Conservation (phyloP, 1,139 yeast species). For the Entelexis paramagnoliae region DNA sequence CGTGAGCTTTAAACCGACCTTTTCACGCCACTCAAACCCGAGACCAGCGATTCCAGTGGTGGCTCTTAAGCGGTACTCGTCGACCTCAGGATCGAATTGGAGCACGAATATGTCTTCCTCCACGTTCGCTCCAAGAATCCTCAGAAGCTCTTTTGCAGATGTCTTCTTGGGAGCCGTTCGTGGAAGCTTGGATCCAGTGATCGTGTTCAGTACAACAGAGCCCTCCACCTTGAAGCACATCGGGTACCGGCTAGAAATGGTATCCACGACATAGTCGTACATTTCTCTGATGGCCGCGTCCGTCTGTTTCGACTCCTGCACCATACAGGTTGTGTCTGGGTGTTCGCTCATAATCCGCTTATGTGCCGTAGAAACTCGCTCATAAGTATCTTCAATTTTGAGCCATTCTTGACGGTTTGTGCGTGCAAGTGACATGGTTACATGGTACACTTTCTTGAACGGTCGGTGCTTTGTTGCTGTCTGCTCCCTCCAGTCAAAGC, state of each 20-base stretch:
- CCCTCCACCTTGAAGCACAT: slow-evolving; percentile 36
- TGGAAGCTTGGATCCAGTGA: slow-evolving; percentile 10
- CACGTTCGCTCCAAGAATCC: slow-evolving; percentile 40
- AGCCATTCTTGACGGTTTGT: slow-evolving; percentile 54
- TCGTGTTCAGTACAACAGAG: slow-evolving; percentile 3
- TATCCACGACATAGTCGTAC: slow-evolving; percentile 41
- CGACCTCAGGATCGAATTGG: slow-evolving; percentile 36
- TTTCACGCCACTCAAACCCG: slow-evolving; percentile 55
- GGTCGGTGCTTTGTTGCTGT: slow-evolving; percentile 44
- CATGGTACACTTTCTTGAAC: slow-evolving; percentile 49
- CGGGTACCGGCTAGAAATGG: slow-evolving; percentile 49
- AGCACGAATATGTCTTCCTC: slow-evolving; percentile 62
- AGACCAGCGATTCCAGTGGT: slow-evolving; percentile 65
- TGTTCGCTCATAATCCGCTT: slow-evolving; percentile 14
- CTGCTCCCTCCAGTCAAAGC: slow-evolving; percentile 5
- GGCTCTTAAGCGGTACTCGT: slow-evolving; percentile 48
- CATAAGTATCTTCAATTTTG: slow-evolving; percentile 52
- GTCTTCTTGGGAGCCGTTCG: slow-evolving; percentile 5
- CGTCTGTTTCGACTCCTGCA: slow-evolving; percentile 30
- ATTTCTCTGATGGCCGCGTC: slow-evolving; percentile 43
- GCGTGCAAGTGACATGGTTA: slow-evolving; percentile 58
- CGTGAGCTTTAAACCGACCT: slow-evolving; percentile 36
- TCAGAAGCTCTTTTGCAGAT: slow-evolving; percentile 34
- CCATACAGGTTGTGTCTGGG: slow-evolving; percentile 29
- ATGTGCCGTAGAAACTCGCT: slow-evolving; percentile 39